Evolutionary conservation across 441 rosid genomes (phyloP), one percentile per base, ranked within the genome.

Genomic region (Cnidoscolus chayamansa): DNA sequence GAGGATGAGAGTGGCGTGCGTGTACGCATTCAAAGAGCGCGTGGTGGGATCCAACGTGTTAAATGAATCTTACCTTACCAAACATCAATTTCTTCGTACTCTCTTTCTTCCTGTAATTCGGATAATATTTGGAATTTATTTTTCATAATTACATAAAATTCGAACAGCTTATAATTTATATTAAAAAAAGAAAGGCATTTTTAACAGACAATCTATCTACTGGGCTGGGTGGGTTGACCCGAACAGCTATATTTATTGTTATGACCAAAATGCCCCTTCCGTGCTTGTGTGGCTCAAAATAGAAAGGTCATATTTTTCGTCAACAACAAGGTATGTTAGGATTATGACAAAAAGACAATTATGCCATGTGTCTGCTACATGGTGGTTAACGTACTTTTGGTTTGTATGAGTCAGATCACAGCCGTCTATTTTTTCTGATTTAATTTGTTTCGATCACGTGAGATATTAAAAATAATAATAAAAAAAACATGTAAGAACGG

Each of bases 221-320:
- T 25, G 25, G 25, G 25, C 25, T 25, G 25, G 25, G 25, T 50
- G 8, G 61, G 49, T 77, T 65, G 74, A 65, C 77, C 71, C 10
- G 32, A 49, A 2, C 15, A 7, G 3, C 7, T 0, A 10, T 10
- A 20, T 19, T 5, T 0, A 25, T 0, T 3, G 56, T 35, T 2
- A 35, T 10, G 51, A 71, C 76, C 48, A 67, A 45, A 71, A 31
- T 74, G 43, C 71, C 73, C 76, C 25, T 25, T 47, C 32, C 5
- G 1, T 15, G 13, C 1, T 57, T 68, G 55, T 56, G 76, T 63
- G 70, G 70, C 57, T 74, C 25, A 5, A 40, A 4, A 40, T 3
- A 40, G 45, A 40, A 40, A 40, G 2, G 49, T 30, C 2, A 10
- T 17, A 57, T 1, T 49, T 25, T 57, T 50, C 71, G 74, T 70